phyloP scores from a whole-genome alignment of 2,329 filamentous ascomycete genomes.

The Capronia epimyces region DNA sequence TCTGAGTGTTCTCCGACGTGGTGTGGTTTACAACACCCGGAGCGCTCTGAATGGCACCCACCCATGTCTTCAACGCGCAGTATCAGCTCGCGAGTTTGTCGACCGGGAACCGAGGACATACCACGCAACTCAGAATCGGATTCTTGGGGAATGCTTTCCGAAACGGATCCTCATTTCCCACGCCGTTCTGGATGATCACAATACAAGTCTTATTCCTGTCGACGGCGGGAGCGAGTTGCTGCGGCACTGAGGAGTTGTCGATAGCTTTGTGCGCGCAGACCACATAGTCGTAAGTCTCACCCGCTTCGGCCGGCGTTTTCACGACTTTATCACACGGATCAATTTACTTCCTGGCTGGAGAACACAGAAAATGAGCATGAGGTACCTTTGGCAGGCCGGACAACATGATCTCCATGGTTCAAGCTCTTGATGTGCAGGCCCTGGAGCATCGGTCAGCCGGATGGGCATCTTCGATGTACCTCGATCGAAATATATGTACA shows the following conservation, averaged over 20 bases:
- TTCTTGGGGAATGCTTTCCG: slow-evolving; percentile 32
- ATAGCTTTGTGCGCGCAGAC: slow-evolving; percentile 42
- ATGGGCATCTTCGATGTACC: not conserved
- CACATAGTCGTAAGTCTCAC: slow-evolving; percentile 34
- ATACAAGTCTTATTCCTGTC: slow-evolving; percentile 36
- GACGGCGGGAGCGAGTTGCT: slow-evolving; percentile 35
- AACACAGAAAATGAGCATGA: not conserved
- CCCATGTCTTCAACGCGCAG: slow-evolving; percentile 42
- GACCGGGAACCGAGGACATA: slow-evolving; percentile 31
- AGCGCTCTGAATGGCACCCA: slow-evolving; percentile 47
- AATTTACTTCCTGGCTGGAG: not conserved
- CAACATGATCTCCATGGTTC: slow-evolving; percentile 39
- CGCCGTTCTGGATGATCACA: slow-evolving; percentile 40
- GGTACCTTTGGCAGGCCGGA: slow-evolving; percentile 36
- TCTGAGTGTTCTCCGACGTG: slow-evolving; percentile 51
- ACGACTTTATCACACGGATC: slow-evolving; percentile 32
- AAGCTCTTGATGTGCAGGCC: slow-evolving; percentile 41
- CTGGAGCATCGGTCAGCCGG: slow-evolving; percentile 22
- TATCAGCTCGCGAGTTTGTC: not conserved
- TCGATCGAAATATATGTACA: slow-evolving; percentile 27
- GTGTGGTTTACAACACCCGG: slow-evolving; percentile 50
- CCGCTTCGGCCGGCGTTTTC: slow-evolving; percentile 35
- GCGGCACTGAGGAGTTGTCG: slow-evolving; percentile 37
- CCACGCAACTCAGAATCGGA: slow-evolving; percentile 39
- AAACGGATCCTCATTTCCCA: slow-evolving; percentile 40